These are phyloP conservation scores for Groenewaldozyma sp. DNA, from an alignment of 1,139 yeast species.

Conservation along the genomic window DNA sequence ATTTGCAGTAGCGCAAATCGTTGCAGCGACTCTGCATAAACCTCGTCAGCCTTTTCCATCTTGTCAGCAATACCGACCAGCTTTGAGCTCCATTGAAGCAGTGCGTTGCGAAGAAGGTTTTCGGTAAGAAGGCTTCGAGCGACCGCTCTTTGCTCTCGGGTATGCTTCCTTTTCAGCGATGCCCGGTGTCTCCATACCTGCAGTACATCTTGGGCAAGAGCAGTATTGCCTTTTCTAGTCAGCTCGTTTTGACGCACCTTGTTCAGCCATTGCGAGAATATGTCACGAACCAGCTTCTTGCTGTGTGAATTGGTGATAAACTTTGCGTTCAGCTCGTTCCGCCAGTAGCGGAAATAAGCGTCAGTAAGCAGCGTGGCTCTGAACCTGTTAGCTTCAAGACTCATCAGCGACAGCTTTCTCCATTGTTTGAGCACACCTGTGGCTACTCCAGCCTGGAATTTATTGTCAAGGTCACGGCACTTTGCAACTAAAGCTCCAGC, in stretches of 20 bases:
- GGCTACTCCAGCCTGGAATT: neutral
- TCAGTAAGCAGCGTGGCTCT: slow-evolving; percentile 13
- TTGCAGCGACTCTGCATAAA: neutral
- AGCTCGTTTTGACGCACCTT: slow-evolving; percentile 12
- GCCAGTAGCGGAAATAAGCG: neutral
- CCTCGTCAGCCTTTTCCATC: neutral
- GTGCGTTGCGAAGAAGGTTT: too few species aligned
- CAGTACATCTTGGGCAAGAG: slow-evolving; percentile 3
- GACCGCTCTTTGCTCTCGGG: neutral
- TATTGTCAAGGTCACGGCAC: slow-evolving; percentile 1
- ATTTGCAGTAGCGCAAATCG: neutral
- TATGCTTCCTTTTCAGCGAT: neutral
- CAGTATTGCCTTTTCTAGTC: slow-evolving; percentile 10
- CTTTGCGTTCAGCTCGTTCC: too few species aligned
- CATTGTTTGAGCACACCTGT: slow-evolving; percentile 10
- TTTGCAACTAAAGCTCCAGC: slow-evolving; percentile 4
- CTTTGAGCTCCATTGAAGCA: neutral
- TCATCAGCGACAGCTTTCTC: slow-evolving; percentile 12
- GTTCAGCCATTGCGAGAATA: slow-evolving; percentile 12
- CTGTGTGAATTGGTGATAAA: too few species aligned
- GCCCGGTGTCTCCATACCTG: neutral
- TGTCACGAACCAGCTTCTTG: neutral
- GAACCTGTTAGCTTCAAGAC: slow-evolving; percentile 16
- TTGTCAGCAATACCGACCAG: neutral
- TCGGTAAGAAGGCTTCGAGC: neutral